Evolutionary conservation across 176 grass and related monocot species (phyloP).

Genomic region (Musa troglodytarum): DNA sequence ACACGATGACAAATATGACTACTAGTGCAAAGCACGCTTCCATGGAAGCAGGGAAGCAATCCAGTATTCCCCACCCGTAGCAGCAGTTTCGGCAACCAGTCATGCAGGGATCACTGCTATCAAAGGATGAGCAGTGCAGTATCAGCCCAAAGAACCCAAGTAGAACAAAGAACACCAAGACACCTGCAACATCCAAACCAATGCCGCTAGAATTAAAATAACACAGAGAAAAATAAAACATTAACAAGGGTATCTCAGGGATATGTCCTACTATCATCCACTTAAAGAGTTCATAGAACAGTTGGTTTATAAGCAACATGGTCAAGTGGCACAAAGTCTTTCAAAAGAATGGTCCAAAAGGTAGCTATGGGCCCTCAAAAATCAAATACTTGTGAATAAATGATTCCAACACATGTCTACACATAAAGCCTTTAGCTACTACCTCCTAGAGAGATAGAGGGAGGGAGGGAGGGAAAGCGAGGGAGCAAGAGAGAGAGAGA

Average conservation of each 20-base stretch:
- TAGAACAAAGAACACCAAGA: conserved; percentile 89
- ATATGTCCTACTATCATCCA: background rate
- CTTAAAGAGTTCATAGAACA: background rate
- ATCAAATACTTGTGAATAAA: background rate
- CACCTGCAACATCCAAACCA: conserved; percentile 40
- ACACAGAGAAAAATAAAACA: too few relatives aligned
- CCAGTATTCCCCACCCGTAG: conserved; percentile 93
- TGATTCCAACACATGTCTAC: background rate
- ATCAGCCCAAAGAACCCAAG: conserved; percentile 87
- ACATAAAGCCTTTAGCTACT: background rate
- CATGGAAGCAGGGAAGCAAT: conserved; percentile 83
- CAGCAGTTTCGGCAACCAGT: conserved; percentile 90
- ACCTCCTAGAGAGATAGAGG: too few relatives aligned
- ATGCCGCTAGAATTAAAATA: background rate
- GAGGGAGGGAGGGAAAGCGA: too few relatives aligned
- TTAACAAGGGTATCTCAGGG: background rate
- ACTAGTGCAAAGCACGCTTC: conserved; percentile 94
- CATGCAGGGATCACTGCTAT: conserved; percentile 67
- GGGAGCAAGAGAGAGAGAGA: too few relatives aligned
- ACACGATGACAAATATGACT: conserved; percentile 74
- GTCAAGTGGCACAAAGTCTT: background rate
- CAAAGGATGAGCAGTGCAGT: conserved; percentile 81
- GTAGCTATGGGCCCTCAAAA: background rate
- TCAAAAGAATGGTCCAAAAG: background rate
- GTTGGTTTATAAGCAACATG: background rate